Base-by-base conservation (phyloP, 352 stramenopile species). In the Albugo candida region DNA sequence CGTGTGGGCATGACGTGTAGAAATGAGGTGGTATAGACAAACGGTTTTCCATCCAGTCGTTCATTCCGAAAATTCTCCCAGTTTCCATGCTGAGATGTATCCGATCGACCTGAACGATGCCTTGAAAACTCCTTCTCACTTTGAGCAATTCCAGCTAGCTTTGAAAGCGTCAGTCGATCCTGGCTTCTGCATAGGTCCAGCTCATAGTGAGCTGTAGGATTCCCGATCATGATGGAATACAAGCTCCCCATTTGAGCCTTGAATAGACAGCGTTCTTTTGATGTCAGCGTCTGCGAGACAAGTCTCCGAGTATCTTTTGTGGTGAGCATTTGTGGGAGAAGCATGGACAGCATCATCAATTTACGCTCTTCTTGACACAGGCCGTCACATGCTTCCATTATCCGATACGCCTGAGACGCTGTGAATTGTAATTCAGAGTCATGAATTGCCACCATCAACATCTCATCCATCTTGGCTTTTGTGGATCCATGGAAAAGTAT, bases 11-110 rank as follows among this genome's bases (percentile, higher is more conserved):
- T 58, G 13, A 76, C 63, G 51, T 78, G 66, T 51, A 94, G 91
- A 51, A 88, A 94, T 5, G 62, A 58, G 27, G 63, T 83, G 34
- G 68, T 81, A 17, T 94, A 58, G 19, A 80, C 63, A 3, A 94
- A 58, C 3, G 54, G 58, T 38, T 74, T 54, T 10, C 75, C 76
- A 41, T 93, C 80, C 17, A 92, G 69, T 35, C 65, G 65, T 62
- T 94, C 83, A 45, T 95, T 95, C 38, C 83, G 70, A 45, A 93
- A 95, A 53, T 94, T 95, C 52, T 93, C 72, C 77, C 80, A 93
- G 48, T 94, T 91, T 18, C 77, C 79, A 36, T 94, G 78, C 59
- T 95, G 81, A 6, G 73, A 88, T 17, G 74, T 94, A 41, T 93
- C 77, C 10, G 60, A 53, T 1, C 67, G 62, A 4, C 59, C 54